These are phyloP conservation scores for Xylariomycetidae sp. DNA, from an alignment of 2,329 filamentous ascomycete genomes.

Conservation along the genomic window DNA sequence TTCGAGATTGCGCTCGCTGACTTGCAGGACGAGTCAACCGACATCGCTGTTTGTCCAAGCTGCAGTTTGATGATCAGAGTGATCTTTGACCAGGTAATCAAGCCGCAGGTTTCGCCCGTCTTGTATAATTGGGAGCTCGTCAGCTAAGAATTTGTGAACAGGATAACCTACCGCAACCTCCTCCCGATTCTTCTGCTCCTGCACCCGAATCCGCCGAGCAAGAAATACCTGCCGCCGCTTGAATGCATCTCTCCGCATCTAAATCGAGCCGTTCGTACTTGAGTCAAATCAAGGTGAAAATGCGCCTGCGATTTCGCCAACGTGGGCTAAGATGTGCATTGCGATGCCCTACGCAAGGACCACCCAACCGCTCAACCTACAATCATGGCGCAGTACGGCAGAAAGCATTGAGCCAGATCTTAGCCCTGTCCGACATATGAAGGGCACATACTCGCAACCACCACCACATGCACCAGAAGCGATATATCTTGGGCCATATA, in stretches of 20 bases:
- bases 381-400: too few species aligned
- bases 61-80: slow-evolving; percentile 96
- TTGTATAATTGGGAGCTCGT: slow-evolving; percentile 1
- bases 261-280: not conserved
- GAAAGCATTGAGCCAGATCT: too few species aligned
- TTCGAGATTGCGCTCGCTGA: slow-evolving; percentile 88
- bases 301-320: too few species aligned
- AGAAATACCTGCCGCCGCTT: slow-evolving; percentile 23
- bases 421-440: too few species aligned
- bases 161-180: slow-evolving; percentile 26
- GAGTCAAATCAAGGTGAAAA: not conserved
- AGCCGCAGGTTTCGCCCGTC: not conserved
- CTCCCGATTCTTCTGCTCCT: slow-evolving; percentile 21
- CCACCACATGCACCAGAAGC: too few species aligned
- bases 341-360: too few species aligned
- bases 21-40: slow-evolving; percentile 72
- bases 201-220: slow-evolving; percentile 18
- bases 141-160: slow-evolving; percentile 10
- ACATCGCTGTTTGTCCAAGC: slow-evolving; percentile 95
- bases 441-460: too few species aligned
- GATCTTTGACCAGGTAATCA: slow-evolving; percentile 76
- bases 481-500: too few species aligned
- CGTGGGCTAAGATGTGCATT: too few species aligned
- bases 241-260: slow-evolving; percentile 6
- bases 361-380: too few species aligned